Conservation (phyloP, 2,329 filamentous ascomycete species). For the Karstenula rhodostoma region DNA sequence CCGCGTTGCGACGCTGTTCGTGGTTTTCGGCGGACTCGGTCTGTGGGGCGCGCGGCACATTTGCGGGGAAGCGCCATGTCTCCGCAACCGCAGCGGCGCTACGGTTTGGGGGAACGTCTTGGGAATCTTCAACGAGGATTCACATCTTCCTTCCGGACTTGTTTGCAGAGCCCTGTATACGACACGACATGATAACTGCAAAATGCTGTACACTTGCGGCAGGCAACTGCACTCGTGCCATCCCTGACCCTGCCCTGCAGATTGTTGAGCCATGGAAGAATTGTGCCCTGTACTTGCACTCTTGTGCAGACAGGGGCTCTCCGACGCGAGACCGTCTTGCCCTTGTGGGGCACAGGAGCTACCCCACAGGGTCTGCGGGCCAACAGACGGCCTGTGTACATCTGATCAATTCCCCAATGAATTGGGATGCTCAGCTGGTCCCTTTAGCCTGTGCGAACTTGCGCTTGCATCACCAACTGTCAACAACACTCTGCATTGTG, state of each 20-base stretch:
- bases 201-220: not conserved
- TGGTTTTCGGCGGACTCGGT: constrained; percentile 9
- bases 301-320: constrained; percentile 8
- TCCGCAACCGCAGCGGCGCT: constrained; percentile 4
- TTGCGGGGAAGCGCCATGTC: constrained; percentile 10
- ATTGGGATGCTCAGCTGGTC: constrained; percentile 4
- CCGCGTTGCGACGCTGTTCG: not conserved
- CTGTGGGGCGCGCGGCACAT: constrained; percentile 1
- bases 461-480: constrained; percentile 5
- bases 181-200: not conserved
- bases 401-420: constrained; percentile 10
- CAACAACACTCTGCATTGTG: not conserved
- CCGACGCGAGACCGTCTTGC: constrained; percentile 10
- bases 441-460: constrained; percentile 5
- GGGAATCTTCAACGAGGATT: not conserved
- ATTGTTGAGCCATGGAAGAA: constrained; percentile 6
- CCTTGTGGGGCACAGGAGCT: constrained; percentile 11
- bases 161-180: not conserved
- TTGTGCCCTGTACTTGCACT: not conserved
- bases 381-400: constrained; percentile 8
- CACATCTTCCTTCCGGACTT: not conserved
- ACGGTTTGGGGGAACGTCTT: not conserved
- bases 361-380: constrained; percentile 13
- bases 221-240: not conserved
- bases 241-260: not conserved